Conservation (phyloP, 805 yeast genomes). For the Metschnikowia lochheadii region DNA sequence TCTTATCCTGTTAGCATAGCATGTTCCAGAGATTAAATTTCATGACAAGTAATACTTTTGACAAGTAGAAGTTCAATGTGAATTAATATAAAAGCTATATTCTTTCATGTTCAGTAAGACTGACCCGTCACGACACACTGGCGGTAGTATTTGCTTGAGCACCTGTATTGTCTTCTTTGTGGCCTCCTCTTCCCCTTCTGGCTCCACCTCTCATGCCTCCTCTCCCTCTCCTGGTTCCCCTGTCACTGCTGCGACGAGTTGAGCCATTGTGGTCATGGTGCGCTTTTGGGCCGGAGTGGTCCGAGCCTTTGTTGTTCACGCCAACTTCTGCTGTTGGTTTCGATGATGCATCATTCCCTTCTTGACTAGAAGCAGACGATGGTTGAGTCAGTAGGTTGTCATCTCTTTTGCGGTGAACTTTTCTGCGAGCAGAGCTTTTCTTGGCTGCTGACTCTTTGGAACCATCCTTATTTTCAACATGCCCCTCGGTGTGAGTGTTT, state of each 20-base stretch:
- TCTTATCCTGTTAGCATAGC: neutral
- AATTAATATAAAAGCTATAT: neutral
- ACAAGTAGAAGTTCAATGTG: neutral
- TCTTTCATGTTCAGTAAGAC: neutral
- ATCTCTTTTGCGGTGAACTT: neutral
- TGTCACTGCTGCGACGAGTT: neutral
- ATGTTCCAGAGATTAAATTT: neutral
- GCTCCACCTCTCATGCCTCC: conserved; percentile 7
- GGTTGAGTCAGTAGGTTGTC: neutral
- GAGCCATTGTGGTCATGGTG: neutral
- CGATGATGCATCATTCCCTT: neutral
- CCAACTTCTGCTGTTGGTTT: neutral
- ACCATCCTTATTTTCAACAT: neutral
- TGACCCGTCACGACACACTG: neutral
- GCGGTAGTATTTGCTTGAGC: neutral
- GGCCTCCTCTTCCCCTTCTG: conserved; percentile 3
- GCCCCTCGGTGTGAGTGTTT: neutral
- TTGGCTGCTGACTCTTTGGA: neutral
- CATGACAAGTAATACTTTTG: neutral
- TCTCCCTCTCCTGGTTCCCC: conserved; percentile 20
- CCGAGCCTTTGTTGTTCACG: neutral
- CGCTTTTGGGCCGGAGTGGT: neutral
- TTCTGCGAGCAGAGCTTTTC: neutral
- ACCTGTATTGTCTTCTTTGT: neutral
- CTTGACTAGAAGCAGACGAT: neutral